Evolutionary conservation across 1,139 yeast species (phyloP).

Genomic region (Spathaspora sp.): DNA sequence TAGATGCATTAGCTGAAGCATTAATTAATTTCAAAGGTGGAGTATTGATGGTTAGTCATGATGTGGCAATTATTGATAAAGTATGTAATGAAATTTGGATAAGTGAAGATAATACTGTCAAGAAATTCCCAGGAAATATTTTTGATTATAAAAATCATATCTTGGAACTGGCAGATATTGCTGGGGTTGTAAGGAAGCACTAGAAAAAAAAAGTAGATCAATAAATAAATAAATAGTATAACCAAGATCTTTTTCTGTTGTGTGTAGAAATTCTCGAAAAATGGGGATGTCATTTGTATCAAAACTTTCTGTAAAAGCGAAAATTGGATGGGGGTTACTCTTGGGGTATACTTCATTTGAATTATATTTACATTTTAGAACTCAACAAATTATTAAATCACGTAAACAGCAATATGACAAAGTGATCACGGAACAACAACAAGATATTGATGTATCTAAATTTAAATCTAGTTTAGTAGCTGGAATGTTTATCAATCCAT

Average conservation of each 20-base stretch:
- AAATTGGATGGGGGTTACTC: conserved; percentile 53
- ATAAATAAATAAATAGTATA: background rate
- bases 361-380: conserved; percentile 54
- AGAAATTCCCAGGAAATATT: conserved; percentile 79
- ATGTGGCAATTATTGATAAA: conserved; percentile 81
- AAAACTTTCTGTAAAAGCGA: conserved; percentile 26
- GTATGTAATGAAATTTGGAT: conserved; percentile 97
- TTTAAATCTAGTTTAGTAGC: conserved; percentile 57
- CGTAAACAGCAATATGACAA: conserved; percentile 42
- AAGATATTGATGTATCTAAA: conserved; percentile 23
- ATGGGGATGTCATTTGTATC: conserved; percentile 10
- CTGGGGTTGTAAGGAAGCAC: conserved; percentile 89
- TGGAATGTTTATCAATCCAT: conserved; percentile 89
- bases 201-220: conserved; percentile 19
- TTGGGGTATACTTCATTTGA: conserved; percentile 71
- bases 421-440: conserved; percentile 9
- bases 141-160: conserved; percentile 89
- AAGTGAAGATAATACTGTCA: conserved; percentile 80
- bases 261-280: background rate
- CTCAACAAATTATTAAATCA: conserved; percentile 55
- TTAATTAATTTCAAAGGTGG: conserved; percentile 89
- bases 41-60: conserved; percentile 96
- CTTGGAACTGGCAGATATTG: conserved; percentile 68
- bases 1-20: conserved; percentile 92
- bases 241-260: background rate